Conservation (phyloP, 164 flowering plant species). For the Saururus chinensis region DNA sequence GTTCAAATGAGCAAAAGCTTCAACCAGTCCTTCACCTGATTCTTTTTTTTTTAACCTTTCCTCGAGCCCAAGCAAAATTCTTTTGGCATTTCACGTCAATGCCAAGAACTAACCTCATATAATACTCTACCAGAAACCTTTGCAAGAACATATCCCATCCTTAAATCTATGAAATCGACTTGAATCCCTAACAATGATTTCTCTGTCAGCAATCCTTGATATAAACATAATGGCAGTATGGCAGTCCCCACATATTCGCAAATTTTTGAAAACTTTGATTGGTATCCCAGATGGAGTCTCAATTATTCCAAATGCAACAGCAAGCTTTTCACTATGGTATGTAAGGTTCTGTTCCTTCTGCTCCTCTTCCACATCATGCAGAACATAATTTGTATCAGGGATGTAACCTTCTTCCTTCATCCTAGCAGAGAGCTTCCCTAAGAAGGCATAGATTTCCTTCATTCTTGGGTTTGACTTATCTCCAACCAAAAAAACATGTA, state of each 20-base stretch:
- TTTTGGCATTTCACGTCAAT: no score
- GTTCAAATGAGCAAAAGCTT: no score
- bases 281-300: slow-evolving; percentile 21
- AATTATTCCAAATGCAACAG: slow-evolving; percentile 27
- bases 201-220: slow-evolving; percentile 20
- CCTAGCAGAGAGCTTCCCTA: slow-evolving; percentile 18
- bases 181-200: slow-evolving; percentile 23
- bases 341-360: slow-evolving; percentile 27
- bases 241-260: slow-evolving; percentile 27
- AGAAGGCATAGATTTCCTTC: slow-evolving; percentile 16
- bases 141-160: slow-evolving; percentile 24
- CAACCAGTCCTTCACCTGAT: no score
- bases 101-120: neutral
- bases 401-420: slow-evolving; percentile 30
- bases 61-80: no score
- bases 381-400: slow-evolving; percentile 23
- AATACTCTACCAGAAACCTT: slow-evolving; percentile 18
- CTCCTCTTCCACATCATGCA: slow-evolving; percentile 29
- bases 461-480: slow-evolving; percentile 18
- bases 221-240: slow-evolving; percentile 20
- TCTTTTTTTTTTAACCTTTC: no score
- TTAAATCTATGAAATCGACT: slow-evolving; percentile 24
- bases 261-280: slow-evolving; percentile 27
- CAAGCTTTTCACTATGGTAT: slow-evolving; percentile 29
- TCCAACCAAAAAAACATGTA: slow-evolving; percentile 22